A percentile compares a stretch with the other conserved stretches of the same genome.
Evolutionary conservation across 1,139 yeast genomes (phyloP).

Genomic region (Hansenula sp.): DNA sequence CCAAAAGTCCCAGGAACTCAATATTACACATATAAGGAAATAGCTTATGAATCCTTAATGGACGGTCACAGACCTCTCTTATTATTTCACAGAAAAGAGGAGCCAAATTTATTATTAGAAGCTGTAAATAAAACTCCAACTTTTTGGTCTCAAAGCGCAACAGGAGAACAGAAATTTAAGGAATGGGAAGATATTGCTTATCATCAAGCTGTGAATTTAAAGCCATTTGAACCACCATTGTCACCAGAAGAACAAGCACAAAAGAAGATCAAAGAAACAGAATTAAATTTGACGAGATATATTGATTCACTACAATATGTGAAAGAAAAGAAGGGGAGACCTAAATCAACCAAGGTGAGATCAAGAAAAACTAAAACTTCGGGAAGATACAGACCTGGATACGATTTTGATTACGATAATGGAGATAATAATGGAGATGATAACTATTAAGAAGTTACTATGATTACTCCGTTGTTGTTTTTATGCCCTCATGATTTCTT

Average conservation of each 20-base stretch:
- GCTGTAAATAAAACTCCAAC: background rate
- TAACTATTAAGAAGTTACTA: background rate
- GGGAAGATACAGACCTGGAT: conserved; percentile 1
- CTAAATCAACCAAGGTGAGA: background rate
- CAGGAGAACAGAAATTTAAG: conserved; percentile 14
- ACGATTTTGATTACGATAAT: background rate
- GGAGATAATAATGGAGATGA: background rate
- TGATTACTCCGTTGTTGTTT: too few species aligned
- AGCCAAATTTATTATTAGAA: background rate
- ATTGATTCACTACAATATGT: background rate
- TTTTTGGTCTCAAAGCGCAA: conserved; percentile 14
- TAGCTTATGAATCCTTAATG: conserved; percentile 16
- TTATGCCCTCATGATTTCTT: background rate
- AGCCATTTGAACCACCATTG: conserved; percentile 12
- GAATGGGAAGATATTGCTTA: conserved; percentile 20
- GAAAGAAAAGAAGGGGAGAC: background rate
- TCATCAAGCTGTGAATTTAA: conserved; percentile 7
- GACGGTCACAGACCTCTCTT: conserved; percentile 14
- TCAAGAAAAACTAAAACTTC: background rate
- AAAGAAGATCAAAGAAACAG: background rate
- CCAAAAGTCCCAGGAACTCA: conserved; percentile 19
- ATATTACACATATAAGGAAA: conserved; percentile 10
- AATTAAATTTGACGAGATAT: background rate
- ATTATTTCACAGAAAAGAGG: background rate
- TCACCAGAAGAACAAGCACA: background rate